phyloP scores from a whole-genome alignment of 805 yeast species.

The Zygoascus tannicola region DNA sequence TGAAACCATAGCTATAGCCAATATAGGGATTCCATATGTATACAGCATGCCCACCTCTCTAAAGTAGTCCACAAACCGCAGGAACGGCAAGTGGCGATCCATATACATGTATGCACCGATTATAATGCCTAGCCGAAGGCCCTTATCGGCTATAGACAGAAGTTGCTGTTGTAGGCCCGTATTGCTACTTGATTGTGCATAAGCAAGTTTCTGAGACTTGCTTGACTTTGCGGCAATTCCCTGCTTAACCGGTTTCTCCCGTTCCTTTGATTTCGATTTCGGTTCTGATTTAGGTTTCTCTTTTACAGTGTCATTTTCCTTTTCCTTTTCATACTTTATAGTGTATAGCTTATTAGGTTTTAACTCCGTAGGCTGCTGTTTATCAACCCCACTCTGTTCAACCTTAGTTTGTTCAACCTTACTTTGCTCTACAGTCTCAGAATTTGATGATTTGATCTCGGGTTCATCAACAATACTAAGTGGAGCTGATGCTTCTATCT shows the following conservation, averaged over 20 bases:
- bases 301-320: not conserved
- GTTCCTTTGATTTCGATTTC: not conserved
- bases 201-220: not conserved
- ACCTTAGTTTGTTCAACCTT: not conserved
- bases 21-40: not conserved
- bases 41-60: not conserved
- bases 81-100: not conserved
- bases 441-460: not conserved
- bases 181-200: not conserved
- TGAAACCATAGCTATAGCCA: not conserved
- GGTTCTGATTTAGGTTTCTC: not conserved
- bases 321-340: not conserved
- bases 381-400: not conserved
- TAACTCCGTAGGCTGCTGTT: not conserved
- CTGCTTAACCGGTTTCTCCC: not conserved
- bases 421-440: not conserved
- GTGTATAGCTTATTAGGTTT: not conserved
- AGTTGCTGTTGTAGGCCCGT: not conserved
- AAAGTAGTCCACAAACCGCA: not conserved
- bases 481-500: not conserved
- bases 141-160: not conserved
- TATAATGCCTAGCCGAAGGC: not conserved
- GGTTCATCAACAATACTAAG: not conserved
- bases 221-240: not conserved
- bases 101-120: not conserved